Conservation (phyloP, 1,139 yeast species). For the Martiniozyma asiatica region DNA sequence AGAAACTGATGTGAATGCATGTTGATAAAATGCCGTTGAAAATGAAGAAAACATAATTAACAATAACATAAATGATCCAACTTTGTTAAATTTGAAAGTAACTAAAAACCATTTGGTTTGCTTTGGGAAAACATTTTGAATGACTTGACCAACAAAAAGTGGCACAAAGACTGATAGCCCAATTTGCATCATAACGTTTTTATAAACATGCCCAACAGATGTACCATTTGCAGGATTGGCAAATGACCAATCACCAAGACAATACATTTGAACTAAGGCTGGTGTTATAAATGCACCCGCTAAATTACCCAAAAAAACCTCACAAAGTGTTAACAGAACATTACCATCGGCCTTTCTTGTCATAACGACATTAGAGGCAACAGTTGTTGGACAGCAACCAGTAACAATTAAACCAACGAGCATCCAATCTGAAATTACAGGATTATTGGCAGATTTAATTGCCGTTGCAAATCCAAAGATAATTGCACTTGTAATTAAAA, state of each 20-base stretch:
- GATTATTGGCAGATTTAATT: slow-evolving; percentile 46
- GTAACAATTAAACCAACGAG: slow-evolving; percentile 73
- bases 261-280: slow-evolving; percentile 63
- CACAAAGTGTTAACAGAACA: slow-evolving; percentile 66
- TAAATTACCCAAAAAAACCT: slow-evolving; percentile 73
- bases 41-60: slow-evolving; percentile 77
- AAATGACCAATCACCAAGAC: slow-evolving; percentile 47
- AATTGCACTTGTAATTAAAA: slow-evolving; percentile 62
- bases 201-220: slow-evolving; percentile 45
- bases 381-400: slow-evolving; percentile 84
- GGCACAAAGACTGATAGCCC: slow-evolving; percentile 81
- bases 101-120: slow-evolving; percentile 50
- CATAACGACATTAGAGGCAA: slow-evolving; percentile 82
- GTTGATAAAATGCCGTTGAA: slow-evolving; percentile 75
- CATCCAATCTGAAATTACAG: slow-evolving; percentile 55
- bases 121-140: slow-evolving; percentile 57
- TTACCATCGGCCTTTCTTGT: slow-evolving; percentile 59
- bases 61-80: slow-evolving; percentile 68
- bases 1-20: slow-evolving; percentile 58
- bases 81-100: slow-evolving; percentile 51
- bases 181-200: slow-evolving; percentile 71
- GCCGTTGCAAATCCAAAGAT: slow-evolving; percentile 67
- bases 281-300: slow-evolving; percentile 84
- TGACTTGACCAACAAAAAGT: slow-evolving; percentile 73
- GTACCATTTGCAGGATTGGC: slow-evolving; percentile 70